A percentile compares a stretch with the other conserved stretches of the same genome.
Conservation (phyloP, 257 asterid species). For the Salvia rosmarinus region DNA sequence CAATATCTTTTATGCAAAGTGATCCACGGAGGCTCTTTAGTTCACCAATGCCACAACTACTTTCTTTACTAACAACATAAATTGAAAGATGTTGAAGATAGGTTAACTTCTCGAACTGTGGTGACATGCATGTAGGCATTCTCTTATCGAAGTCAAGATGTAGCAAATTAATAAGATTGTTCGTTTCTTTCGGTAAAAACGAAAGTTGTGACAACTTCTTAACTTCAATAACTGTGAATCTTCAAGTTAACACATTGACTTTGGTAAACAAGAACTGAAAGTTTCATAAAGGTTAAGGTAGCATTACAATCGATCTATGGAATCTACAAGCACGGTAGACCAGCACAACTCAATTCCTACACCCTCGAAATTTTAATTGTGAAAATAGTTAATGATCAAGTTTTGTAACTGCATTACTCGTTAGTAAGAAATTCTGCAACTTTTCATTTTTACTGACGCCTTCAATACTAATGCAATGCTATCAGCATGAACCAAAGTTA, state of each 20-base stretch:
- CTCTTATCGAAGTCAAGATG: constrained; percentile 37
- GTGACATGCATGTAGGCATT: constrained; percentile 27
- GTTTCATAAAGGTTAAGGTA: too few relatives aligned
- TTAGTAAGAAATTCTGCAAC: too few relatives aligned
- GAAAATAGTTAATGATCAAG: too few relatives aligned
- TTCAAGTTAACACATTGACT: constrained; percentile 21
- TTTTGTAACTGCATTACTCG: too few relatives aligned
- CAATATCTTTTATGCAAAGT: constrained; percentile 36
- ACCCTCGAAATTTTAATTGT: too few relatives aligned
- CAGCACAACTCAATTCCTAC: too few relatives aligned
- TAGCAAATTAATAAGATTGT: constrained; percentile 31
- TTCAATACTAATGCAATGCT: too few relatives aligned
- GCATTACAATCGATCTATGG: neutral
- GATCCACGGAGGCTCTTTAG: constrained; percentile 40
- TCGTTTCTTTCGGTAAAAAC: constrained; percentile 24
- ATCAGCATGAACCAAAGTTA: too few relatives aligned
- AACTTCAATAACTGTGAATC: constrained; percentile 37
- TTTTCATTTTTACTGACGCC: too few relatives aligned
- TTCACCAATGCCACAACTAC: constrained; percentile 27
- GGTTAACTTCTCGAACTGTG: constrained; percentile 27
- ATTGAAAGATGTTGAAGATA: constrained; percentile 36
- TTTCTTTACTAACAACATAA: constrained; percentile 1
- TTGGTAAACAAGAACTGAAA: too few relatives aligned
- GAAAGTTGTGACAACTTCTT: constrained; percentile 24
- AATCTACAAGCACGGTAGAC: too few relatives aligned